These are phyloP conservation scores for Achaetomiella virescens DNA, from an alignment of 495 filamentous ascomycete genomes.

Conservation along the genomic window DNA sequence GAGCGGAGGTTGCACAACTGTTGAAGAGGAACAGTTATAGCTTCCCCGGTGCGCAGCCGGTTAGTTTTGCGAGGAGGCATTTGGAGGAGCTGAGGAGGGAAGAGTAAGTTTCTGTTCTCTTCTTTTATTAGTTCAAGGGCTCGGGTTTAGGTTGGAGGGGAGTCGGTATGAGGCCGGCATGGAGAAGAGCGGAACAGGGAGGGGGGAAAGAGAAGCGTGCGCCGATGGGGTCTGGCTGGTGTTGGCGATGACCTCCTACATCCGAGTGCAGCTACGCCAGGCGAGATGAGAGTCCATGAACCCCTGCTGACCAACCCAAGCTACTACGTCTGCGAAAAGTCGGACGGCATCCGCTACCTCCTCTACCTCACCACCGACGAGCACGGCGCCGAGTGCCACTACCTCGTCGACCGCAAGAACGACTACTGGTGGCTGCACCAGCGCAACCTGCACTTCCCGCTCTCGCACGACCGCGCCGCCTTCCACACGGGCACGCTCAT, in stretches of 20 bases:
- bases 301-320: constrained; percentile 26
- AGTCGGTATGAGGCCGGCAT: too few species aligned
- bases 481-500: constrained; percentile 80
- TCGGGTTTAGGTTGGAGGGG: too few species aligned
- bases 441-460: constrained; percentile 75
- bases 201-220: too few species aligned
- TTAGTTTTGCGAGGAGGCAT: constrained; percentile 77
- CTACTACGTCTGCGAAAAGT: constrained; percentile 98
- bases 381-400: constrained; percentile 52
- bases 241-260: too few species aligned
- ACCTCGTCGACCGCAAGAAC: constrained; percentile 95
- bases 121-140: too few species aligned
- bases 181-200: too few species aligned
- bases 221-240: too few species aligned
- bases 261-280: too few species aligned
- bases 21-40: constrained; percentile 57
- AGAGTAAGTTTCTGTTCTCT: constrained; percentile 48
- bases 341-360: constrained; percentile 89
- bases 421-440: constrained; percentile 74
- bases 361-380: constrained; percentile 69
- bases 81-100: constrained; percentile 65
- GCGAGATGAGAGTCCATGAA: neutral
- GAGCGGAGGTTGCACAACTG: constrained; percentile 67
- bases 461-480: constrained; percentile 49
- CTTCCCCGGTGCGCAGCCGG: constrained; percentile 93